These are phyloP conservation scores for Hirsutella thompsonii DNA, from an alignment of 2,329 filamentous ascomycete genomes.

Conservation along the genomic window DNA sequence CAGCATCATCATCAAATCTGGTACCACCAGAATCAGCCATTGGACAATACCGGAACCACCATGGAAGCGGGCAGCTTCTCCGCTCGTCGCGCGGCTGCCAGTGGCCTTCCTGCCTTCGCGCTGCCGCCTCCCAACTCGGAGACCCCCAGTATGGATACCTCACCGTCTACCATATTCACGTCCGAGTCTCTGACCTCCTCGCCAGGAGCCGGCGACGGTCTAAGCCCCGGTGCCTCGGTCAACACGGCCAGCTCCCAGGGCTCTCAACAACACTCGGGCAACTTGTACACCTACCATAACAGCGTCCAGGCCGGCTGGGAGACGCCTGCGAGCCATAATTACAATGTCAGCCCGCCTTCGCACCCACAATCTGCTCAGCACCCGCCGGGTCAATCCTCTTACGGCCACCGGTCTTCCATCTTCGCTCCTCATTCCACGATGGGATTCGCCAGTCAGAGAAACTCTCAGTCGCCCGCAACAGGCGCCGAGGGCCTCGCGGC, in stretches of 20 bases:
- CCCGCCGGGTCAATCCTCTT: slow-evolving; percentile 14
- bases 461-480: slow-evolving; percentile 34
- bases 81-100: slow-evolving; percentile 19
- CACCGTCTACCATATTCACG: background rate
- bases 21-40: background rate
- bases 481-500: slow-evolving; percentile 49
- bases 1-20: background rate
- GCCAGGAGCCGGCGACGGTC: slow-evolving; percentile 43
- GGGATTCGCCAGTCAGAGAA: slow-evolving; percentile 18
- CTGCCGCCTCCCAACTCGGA: slow-evolving; percentile 22
- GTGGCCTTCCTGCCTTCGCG: slow-evolving; percentile 20
- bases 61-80: slow-evolving; percentile 21
- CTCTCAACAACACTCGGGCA: slow-evolving; percentile 37
- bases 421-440: slow-evolving; percentile 41
- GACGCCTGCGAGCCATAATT: slow-evolving; percentile 32
- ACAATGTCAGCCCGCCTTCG: slow-evolving; percentile 37
- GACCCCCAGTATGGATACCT: slow-evolving; percentile 17
- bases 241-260: slow-evolving; percentile 46
- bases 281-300: slow-evolving; percentile 34
- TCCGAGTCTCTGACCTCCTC: slow-evolving; percentile 18
- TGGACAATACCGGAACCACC: background rate
- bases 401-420: slow-evolving; percentile 14
- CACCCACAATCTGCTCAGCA: slow-evolving; percentile 11
- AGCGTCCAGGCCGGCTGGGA: slow-evolving; percentile 47
- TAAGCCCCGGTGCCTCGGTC: slow-evolving; percentile 48